Base-by-base conservation (phyloP, 2,329 filamentous ascomycete species). In the Apiospora rasikravindrae region DNA sequence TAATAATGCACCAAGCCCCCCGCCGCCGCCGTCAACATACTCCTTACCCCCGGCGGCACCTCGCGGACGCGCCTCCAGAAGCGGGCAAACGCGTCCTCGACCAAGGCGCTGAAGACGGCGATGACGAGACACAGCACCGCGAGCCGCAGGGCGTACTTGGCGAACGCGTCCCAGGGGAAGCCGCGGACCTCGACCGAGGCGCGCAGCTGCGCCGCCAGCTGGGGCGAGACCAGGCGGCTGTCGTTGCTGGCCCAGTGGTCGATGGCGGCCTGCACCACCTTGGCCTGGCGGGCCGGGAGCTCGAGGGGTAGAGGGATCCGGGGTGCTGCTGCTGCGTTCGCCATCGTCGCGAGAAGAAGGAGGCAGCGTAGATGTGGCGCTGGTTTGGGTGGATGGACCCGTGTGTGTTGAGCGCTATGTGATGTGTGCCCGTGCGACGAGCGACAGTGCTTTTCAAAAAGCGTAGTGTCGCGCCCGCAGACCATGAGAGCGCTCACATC, bases 81-180 rank as follows among this genome's bases (percentile, higher is more conserved):
- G 16, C 37, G 42, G 10, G 51, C 64, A 16, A 72, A 57, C 26
- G 69, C 42, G 6, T 67, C 13, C 4, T 70, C 69, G 29, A 67
- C 61, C 26, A 73, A 19, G 7, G 73, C 24, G 42, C 44, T 71
- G 19, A 70, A 5, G 16, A 73, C 29, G n/a, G 69, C 75, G 40
- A 73, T 70, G 51, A 61, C 51, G 1, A 76, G 37, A 57, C 71
- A 73, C 33, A 75, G 33, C 51, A 73, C 24, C 10, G 72, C 71
- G 7, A 76, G 67, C 45, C 72, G 69, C 24, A 73, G 73, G n/a
- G 74, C 61, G 33, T 74, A 74, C 64, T 75, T 75, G n/a, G 75
- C 67, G 26, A 73, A 73, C 37, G 49, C 66, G 10, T 72, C 70
- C 73, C 75, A 76, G 22, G 73, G n/a, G 42, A 74, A 75, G 1